Percentiles rank a stretch among this genome's conserved stretches.
phyloP scores from a whole-genome alignment of 495 filamentous ascomycete species.

The Aspergillus baeticus region DNA sequence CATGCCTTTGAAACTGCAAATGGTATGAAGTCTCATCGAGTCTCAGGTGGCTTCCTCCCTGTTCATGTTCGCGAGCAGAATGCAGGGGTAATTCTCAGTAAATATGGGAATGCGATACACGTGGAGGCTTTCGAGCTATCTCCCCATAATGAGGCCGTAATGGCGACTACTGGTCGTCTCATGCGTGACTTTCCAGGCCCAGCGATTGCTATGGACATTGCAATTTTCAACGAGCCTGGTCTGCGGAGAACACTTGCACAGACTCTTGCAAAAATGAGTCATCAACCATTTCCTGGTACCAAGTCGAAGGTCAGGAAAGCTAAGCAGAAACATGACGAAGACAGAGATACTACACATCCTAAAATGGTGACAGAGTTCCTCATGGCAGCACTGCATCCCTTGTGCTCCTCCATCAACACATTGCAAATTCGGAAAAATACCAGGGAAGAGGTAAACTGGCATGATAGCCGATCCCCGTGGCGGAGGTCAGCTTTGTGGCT shows the following conservation, averaged over 20 bases:
- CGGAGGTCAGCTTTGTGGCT: conserved; percentile 59
- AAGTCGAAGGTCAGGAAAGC: conserved; percentile 44
- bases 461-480: conserved; percentile 44
- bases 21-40: no score
- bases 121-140: conserved; percentile 60
- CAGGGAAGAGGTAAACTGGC: conserved; percentile 59
- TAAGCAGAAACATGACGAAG: conserved; percentile 35
- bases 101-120: conserved; percentile 24
- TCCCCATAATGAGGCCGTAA: conserved; percentile 44
- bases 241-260: conserved; percentile 41
- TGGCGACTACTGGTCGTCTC: conserved; percentile 49
- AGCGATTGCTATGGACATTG: conserved; percentile 34
- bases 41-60: conserved; percentile 28
- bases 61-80: conserved; percentile 59
- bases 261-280: conserved; percentile 44
- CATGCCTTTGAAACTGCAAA: no score
- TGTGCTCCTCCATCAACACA: conserved; percentile 31
- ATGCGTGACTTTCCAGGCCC: conserved; percentile 54
- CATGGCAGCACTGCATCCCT: conserved; percentile 41
- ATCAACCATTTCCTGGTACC: conserved; percentile 32
- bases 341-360: conserved; percentile 54
- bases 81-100: conserved; percentile 52
- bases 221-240: conserved; percentile 27
- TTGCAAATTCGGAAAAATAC: conserved; percentile 53
- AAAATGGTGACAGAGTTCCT: conserved; percentile 57